These are phyloP conservation scores for Lojkania enalia DNA, from an alignment of 2,329 filamentous ascomycete species.

Conservation along the genomic window DNA sequence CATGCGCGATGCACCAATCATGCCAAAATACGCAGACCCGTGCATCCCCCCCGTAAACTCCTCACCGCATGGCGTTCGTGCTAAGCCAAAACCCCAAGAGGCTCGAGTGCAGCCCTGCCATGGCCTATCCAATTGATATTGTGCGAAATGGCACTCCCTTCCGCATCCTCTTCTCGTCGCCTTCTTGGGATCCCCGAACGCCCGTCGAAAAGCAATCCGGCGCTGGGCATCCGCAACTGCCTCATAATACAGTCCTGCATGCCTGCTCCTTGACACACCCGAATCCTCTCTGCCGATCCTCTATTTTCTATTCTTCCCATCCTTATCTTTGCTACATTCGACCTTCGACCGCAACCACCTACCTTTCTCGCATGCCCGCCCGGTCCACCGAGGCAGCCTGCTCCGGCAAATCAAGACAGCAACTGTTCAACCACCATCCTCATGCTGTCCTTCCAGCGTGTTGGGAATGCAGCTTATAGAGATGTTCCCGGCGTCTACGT, in stretches of 20 bases:
- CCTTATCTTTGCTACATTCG: not conserved
- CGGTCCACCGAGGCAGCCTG: not conserved
- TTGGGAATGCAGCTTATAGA: constrained; percentile 37
- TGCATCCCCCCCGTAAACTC: constrained; percentile 8
- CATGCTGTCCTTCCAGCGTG: constrained; percentile 33
- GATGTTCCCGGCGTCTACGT: constrained; percentile 38
- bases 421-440: constrained; percentile 4
- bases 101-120: constrained; percentile 1
- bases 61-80: constrained; percentile 7
- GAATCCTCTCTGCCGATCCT: constrained; percentile 8
- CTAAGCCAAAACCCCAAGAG: constrained; percentile 13
- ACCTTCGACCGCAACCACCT: not conserved
- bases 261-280: constrained; percentile 1
- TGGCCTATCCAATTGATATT: constrained; percentile 17
- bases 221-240: constrained; percentile 1
- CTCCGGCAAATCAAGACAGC: constrained; percentile 2
- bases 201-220: constrained; percentile 7
- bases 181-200: constrained; percentile 3
- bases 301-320: no score
- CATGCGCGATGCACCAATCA: constrained; percentile 11
- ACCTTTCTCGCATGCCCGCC: constrained; percentile 6
- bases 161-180: constrained; percentile 1
- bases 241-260: constrained; percentile 3
- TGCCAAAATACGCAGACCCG: constrained; percentile 4
- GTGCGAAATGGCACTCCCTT: constrained; percentile 12